Conservation (phyloP, 495 filamentous ascomycete species). For the Neurospora pannonica region DNA sequence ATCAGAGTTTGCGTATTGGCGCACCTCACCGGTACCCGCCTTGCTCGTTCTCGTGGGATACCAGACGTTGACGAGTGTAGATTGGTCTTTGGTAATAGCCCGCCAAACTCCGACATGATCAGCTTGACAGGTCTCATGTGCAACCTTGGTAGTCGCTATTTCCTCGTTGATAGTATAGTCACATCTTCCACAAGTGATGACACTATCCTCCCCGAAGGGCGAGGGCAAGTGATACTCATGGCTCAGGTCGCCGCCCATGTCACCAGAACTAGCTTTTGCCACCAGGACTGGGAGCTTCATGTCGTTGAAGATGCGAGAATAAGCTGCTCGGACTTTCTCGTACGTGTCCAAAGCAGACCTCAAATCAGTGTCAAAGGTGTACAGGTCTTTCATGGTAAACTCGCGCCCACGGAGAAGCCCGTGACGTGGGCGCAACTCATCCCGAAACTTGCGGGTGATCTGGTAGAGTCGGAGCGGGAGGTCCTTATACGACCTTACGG, state of each 20-base stretch:
- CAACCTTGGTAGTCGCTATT: conserved; percentile 28
- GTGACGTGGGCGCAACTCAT: conserved; percentile 80
- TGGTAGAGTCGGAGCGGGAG: conserved; percentile 86
- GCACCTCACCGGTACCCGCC: neutral
- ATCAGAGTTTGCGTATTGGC: conserved; percentile 31
- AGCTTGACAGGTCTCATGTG: neutral
- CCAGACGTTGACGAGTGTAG: conserved; percentile 57
- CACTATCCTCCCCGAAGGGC: conserved; percentile 73
- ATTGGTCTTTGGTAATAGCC: conserved; percentile 60
- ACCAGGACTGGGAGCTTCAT: conserved; percentile 75
- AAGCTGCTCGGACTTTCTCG: conserved; percentile 55
- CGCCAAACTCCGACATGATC: conserved; percentile 41
- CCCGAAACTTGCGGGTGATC: conserved; percentile 87
- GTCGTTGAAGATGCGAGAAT: conserved; percentile 67
- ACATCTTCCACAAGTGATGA: conserved; percentile 68
- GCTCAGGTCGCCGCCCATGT: conserved; percentile 85
- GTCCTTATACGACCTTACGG: conserved; percentile 76
- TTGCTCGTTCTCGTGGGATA: conserved; percentile 36
- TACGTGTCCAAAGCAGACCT: conserved; percentile 69
- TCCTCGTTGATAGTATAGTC: conserved; percentile 80
- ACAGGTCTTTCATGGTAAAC: conserved; percentile 97
- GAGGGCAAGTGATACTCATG: conserved; percentile 89
- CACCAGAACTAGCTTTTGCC: conserved; percentile 86
- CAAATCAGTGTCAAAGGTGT: conserved; percentile 75
- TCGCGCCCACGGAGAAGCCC: conserved; percentile 85